phyloP scores from a whole-genome alignment of 257 asterid genomes.

The Forsythia viridissima region DNA sequence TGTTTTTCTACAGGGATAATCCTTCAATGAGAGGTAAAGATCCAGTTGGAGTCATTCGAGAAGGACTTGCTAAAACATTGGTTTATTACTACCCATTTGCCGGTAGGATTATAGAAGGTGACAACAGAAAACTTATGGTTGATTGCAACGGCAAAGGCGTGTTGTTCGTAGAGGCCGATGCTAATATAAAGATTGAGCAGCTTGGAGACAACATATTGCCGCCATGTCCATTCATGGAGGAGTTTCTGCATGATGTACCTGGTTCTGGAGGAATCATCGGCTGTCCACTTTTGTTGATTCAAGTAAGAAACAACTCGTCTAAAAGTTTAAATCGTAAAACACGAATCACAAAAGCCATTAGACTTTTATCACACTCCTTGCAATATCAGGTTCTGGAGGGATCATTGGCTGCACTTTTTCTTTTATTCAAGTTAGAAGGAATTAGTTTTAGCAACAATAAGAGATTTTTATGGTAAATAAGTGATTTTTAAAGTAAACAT shows the following conservation, averaged over 20 bases:
- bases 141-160: slow-evolving; percentile 30
- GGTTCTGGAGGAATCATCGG: background rate
- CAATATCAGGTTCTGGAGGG: too few species aligned
- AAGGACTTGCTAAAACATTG: slow-evolving; percentile 24
- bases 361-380: too few species aligned
- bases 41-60: slow-evolving; percentile 7
- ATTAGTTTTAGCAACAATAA: too few species aligned
- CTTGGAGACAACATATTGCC: slow-evolving; percentile 21
- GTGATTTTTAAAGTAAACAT: too few species aligned
- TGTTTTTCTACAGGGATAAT: background rate
- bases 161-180: slow-evolving; percentile 33
- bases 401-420: too few species aligned
- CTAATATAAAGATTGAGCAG: slow-evolving; percentile 21
- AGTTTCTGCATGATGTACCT: slow-evolving; percentile 7
- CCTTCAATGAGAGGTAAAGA: background rate
- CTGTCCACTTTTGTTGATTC: slow-evolving; percentile 9
- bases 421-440: too few species aligned
- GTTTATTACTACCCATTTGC: slow-evolving; percentile 34
- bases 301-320: background rate
- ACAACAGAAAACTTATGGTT: slow-evolving; percentile 29
- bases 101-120: slow-evolving; percentile 27
- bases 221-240: slow-evolving; percentile 27
- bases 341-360: too few species aligned
- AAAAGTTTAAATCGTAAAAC: too few species aligned
- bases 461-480: too few species aligned